A percentile compares a stretch with the other conserved stretches of the same genome.
Conservation (phyloP, 805 yeast species). For the Starmerella sirachaensis region DNA sequence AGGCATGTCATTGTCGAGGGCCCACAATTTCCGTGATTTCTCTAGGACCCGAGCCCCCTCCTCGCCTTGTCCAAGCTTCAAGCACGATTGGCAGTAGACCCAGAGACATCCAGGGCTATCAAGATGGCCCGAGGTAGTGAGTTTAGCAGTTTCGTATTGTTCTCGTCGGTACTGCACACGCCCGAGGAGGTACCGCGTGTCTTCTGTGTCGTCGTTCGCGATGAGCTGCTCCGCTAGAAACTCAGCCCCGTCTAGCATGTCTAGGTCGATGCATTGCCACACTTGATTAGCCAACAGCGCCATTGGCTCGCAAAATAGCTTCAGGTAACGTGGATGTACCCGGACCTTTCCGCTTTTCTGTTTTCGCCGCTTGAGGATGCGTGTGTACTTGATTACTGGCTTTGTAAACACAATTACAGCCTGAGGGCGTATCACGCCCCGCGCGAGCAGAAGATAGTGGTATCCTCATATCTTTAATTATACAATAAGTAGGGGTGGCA, state of each 20-base stretch:
- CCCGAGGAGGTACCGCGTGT: slow-evolving; percentile 58
- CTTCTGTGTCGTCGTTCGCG: slow-evolving; percentile 47
- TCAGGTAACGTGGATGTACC: background rate
- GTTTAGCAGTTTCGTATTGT: slow-evolving; percentile 40
- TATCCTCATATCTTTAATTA: too few species aligned
- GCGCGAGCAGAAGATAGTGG: too few species aligned
- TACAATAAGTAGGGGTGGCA: too few species aligned
- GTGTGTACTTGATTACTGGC: too few species aligned
- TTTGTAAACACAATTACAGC: too few species aligned
- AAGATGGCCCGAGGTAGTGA: slow-evolving; percentile 33
- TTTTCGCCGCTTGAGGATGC: too few species aligned
- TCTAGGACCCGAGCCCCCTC: slow-evolving; percentile 51
- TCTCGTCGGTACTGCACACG: slow-evolving; percentile 48
- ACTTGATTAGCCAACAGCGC: slow-evolving; percentile 35
- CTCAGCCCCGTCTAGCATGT: slow-evolving; percentile 61
- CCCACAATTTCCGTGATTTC: slow-evolving; percentile 10
- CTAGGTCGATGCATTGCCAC: slow-evolving; percentile 62
- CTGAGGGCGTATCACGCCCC: too few species aligned
- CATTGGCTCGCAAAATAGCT: slow-evolving; percentile 2
- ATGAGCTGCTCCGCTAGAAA: slow-evolving; percentile 73
- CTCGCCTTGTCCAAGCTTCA: slow-evolving; percentile 40
- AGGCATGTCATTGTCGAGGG: slow-evolving; percentile 12
- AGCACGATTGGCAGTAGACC: slow-evolving; percentile 57
- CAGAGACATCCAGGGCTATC: slow-evolving; percentile 65
- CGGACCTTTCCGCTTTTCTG: too few species aligned